A percentile compares a stretch with the other conserved stretches of the same genome.
Conservation (phyloP, 2,329 filamentous ascomycete species). For the Trichoderma sp. region DNA sequence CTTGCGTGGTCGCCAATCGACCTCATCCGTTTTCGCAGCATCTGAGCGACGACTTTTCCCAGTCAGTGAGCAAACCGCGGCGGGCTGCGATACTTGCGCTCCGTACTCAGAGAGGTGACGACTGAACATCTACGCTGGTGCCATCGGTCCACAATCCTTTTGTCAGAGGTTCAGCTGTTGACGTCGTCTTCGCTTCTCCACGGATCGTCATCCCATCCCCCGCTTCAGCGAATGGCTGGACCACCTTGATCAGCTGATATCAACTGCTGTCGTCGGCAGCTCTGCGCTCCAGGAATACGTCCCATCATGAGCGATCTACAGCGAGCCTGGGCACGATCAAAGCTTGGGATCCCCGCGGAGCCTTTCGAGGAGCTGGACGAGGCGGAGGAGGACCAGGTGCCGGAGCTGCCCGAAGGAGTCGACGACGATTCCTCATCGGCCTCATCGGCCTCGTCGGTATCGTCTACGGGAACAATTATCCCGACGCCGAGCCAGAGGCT, state of each 20-base stretch:
- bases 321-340: conserved; percentile 76
- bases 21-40: conserved; percentile 4
- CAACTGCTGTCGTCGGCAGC: conserved; percentile 9
- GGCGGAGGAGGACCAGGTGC: conserved; percentile 51
- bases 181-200: neutral
- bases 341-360: conserved; percentile 62
- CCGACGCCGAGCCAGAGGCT: conserved; percentile 74
- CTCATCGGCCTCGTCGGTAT: conserved; percentile 89
- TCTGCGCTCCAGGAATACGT: conserved; percentile 15
- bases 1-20: neutral
- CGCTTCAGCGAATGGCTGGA: conserved; percentile 27
- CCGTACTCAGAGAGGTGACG: neutral
- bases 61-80: neutral
- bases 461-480: conserved; percentile 89
- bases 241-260: conserved; percentile 15
- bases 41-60: neutral
- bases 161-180: neutral
- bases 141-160: neutral
- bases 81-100: neutral
- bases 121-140: neutral
- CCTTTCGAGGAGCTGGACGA: conserved; percentile 58
- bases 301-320: conserved; percentile 76
- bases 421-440: conserved; percentile 76
- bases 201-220: conserved; percentile 17
- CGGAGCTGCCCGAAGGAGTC: conserved; percentile 50